Evolutionary conservation across 768 basidiomycete genomes (phyloP), one percentile per base, ranked within the genome.

Genomic region (Kwoniella sp.): DNA sequence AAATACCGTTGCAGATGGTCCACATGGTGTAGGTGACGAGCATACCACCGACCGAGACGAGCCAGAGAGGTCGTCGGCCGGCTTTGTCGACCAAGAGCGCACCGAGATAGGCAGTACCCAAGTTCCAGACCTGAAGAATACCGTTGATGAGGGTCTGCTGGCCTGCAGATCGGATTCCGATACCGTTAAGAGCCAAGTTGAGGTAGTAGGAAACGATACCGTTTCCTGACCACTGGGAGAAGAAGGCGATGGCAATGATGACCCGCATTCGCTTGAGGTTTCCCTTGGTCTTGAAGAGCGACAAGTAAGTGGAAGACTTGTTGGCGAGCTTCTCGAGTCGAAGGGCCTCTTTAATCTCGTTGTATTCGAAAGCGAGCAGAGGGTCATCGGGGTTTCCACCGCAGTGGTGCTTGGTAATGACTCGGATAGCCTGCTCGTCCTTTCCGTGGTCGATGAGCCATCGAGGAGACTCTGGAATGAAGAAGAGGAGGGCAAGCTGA

Each of bases 381-480:
- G 71, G 71, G 56, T 79, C 76, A 26, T 65, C 47, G 1, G 38
- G 25, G 61, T 78, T 60, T n/a, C 75, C 73, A 22, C 67, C 67
- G 54, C 68, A 73, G 67, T 79, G 78, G 47, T 68, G 69, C 61
- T 71, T 75, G 41, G 54, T 58, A 25, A 70, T 61, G 65, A 66
- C 63, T 23, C 25, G 48, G 31, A 61, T 62, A 2, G 65, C 73
- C 58, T 71, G 65, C 58, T 73, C 63, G 20, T 90, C 86, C 62
- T 85, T 85, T 20, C 75, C 75, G 17, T 74, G 62, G 60, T 69
- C 67, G 59, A 77, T 55, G 31, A 74, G 68, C 75, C 75, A 77
- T 54, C 72, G 66, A 23, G 75, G 93, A 0, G 89, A 91, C 80
- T 95, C 93, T 51, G 92, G 92, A 61, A 93, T 78, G 25, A 78